Conservation (phyloP, 768 basidiomycete species). For the Daedaleopsis sinensis region DNA sequence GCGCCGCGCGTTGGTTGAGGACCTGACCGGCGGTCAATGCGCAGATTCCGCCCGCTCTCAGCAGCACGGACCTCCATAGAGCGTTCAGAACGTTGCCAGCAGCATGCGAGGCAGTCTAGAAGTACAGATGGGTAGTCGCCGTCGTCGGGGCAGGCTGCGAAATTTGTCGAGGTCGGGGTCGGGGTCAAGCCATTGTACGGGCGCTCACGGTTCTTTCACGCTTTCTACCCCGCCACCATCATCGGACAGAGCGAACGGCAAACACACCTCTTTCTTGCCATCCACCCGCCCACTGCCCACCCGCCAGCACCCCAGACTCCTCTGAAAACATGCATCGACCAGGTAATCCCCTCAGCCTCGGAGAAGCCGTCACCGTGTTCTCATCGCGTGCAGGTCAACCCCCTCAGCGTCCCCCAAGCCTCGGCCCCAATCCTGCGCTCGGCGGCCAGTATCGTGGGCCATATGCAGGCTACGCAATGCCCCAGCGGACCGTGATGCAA, state of each 20-base stretch:
- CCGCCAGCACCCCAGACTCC: conserved; percentile 5
- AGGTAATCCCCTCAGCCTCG: conserved; percentile 31
- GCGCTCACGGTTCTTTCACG: conserved; percentile 20
- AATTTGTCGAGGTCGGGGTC: conserved; percentile 9
- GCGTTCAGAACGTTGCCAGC: neutral
- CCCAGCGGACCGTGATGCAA: conserved; percentile 58
- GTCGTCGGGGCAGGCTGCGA: neutral
- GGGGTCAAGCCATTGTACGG: conserved; percentile 22
- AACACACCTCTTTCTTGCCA: conserved; percentile 20
- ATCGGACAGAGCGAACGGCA: conserved; percentile 24
- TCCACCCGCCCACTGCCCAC: conserved; percentile 12
- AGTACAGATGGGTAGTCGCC: conserved; percentile 9
- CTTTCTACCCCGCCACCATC: conserved; percentile 25
- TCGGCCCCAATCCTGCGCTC: conserved; percentile 64
- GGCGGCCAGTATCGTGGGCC: conserved; percentile 64
- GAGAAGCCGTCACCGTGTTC: conserved; percentile 22
- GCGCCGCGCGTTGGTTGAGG: conserved; percentile 69
- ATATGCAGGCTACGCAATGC: conserved; percentile 58
- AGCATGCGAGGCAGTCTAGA: conserved; percentile 18
- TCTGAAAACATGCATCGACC: conserved; percentile 37
- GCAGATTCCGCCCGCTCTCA: neutral
- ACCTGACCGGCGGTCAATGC: conserved; percentile 45
- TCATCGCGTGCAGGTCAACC: conserved; percentile 62
- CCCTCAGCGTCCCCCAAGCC: conserved; percentile 78
- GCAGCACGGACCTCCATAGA: conserved; percentile 30